Conservation (phyloP, 73 alveolate species). For the Halteria grandinella region DNA sequence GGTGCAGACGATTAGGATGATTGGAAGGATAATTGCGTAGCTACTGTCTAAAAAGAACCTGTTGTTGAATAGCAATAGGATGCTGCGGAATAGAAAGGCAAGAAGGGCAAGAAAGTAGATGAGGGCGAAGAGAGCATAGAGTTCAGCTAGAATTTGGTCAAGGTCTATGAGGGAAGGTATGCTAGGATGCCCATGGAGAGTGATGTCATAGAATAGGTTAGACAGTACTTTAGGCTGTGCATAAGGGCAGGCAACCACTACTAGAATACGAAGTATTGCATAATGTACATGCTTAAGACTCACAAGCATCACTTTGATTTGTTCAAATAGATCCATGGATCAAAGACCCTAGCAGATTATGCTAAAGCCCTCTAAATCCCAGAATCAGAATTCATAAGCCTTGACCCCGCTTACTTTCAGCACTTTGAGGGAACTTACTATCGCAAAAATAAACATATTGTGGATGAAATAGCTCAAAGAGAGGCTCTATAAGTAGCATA, state of each 20-base stretch:
- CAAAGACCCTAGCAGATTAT: background rate
- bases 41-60: too few relatives aligned
- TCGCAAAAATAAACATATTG: slow-evolving; percentile 22
- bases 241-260: slow-evolving; percentile 36
- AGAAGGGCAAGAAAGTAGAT: background rate
- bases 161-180: slow-evolving; percentile 43
- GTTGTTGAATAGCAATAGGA: background rate
- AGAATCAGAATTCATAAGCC: background rate
- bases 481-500: too few relatives aligned
- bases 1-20: background rate
- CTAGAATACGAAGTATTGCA: slow-evolving; percentile 45
- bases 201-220: background rate
- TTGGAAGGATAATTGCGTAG: background rate
- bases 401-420: background rate
- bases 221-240: slow-evolving; percentile 14
- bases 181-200: background rate
- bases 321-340: background rate
- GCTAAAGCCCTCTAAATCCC: slow-evolving; percentile 10
- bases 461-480: too few relatives aligned
- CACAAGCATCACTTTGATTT: slow-evolving; percentile 46
- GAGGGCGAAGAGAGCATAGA: slow-evolving; percentile 20
- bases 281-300: slow-evolving; percentile 51
- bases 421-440: slow-evolving; percentile 31
- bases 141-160: slow-evolving; percentile 29
- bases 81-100: background rate